These are phyloP conservation scores for Remersonia thermophila DNA, from an alignment of 2,329 filamentous ascomycete species.

Conservation along the genomic window DNA sequence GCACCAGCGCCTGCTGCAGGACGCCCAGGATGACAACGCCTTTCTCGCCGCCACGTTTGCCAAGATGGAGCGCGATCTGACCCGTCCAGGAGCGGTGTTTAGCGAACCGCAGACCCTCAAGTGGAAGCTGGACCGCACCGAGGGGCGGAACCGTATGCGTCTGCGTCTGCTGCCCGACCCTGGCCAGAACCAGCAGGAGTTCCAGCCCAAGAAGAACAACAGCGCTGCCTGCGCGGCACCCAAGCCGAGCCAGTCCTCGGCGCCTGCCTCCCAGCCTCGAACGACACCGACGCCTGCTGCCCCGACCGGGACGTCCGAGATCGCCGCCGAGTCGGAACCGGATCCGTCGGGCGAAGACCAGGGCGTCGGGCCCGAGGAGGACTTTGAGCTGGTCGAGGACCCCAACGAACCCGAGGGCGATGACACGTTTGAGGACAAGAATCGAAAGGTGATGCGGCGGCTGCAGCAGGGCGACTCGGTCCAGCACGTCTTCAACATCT, in stretches of 20 bases:
- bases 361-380: conserved; percentile 53
- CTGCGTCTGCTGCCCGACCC: conserved; percentile 67
- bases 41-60: conserved; percentile 66
- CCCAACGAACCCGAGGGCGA: conserved; percentile 69
- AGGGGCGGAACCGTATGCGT: conserved; percentile 91
- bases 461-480: conserved; percentile 84
- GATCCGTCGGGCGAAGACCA: conserved; percentile 22
- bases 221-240: conserved; percentile 9
- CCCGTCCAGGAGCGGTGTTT: conserved; percentile 70
- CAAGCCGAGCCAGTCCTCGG: conserved; percentile 16
- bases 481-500: conserved; percentile 89
- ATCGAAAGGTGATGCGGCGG: conserved; percentile 92
- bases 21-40: conserved; percentile 78
- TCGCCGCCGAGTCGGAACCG: conserved; percentile 18
- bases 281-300: conserved; percentile 12
- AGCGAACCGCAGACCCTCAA: conserved; percentile 51
- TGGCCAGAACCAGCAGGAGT: conserved; percentile 52
- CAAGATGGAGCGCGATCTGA: conserved; percentile 67
- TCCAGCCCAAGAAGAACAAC: conserved; percentile 60
- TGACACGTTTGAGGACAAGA: conserved; percentile 88
- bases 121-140: conserved; percentile 92
- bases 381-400: conserved; percentile 92
- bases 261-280: neutral
- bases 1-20: conserved; percentile 76
- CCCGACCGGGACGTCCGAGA: conserved; percentile 10